A percentile compares a stretch with the other conserved stretches of the same genome.
phyloP scores from a whole-genome alignment of 331 rosid species.

The Quercus tomentella region DNA sequence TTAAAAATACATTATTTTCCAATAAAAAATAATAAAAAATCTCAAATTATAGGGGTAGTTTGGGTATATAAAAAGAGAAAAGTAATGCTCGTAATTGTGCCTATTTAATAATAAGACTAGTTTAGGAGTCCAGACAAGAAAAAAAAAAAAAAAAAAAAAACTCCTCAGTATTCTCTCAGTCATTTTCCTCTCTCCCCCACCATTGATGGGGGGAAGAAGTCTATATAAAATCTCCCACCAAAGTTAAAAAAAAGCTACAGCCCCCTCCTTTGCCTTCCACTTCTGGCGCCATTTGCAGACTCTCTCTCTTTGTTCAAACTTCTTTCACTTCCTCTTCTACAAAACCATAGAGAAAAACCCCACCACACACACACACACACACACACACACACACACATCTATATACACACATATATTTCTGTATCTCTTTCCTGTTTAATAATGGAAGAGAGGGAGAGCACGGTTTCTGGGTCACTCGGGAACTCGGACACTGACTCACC shows the following conservation, averaged over 20 bases:
- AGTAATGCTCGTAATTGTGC: background rate
- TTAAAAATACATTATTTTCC: background rate
- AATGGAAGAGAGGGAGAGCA: constrained; percentile 56
- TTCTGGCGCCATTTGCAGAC: constrained; percentile 79
- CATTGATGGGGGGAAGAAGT: constrained; percentile 50
- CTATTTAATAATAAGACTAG: background rate
- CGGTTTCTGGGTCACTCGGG: constrained; percentile 32
- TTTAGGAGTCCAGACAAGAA: constrained; percentile 5
- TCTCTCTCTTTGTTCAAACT: constrained; percentile 40
- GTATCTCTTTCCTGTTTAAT: background rate
- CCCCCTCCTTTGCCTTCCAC: constrained; percentile 5
- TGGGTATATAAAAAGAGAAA: background rate
- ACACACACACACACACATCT: rapidly evolving
- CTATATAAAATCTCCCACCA: constrained; percentile 16
- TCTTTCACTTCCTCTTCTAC: constrained; percentile 14
- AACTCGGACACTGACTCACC: constrained; percentile 41
- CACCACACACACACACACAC: background rate
- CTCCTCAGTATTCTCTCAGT: constrained; percentile 6
- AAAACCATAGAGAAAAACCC: background rate
- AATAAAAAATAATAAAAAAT: background rate
- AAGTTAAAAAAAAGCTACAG: constrained; percentile 25
- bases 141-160: constrained; percentile 13
- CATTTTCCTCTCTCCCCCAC: constrained; percentile 29
- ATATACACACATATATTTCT: no score
- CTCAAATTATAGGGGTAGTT: background rate